Evolutionary conservation across 306 rosid species (phyloP).

Genomic region (Ceratonia siliqua): DNA sequence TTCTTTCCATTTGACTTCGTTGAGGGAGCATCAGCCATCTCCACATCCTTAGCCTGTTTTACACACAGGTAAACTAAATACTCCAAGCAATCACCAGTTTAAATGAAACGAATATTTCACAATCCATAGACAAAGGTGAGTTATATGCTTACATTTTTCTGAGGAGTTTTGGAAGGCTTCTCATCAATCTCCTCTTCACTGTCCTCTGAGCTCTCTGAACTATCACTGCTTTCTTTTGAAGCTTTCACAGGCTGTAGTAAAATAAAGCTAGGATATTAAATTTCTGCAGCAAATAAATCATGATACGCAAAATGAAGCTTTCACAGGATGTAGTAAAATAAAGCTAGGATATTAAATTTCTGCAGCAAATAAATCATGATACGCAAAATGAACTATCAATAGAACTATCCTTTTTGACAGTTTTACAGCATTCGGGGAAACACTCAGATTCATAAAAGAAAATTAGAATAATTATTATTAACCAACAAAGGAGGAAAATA

Average conservation of each 20-base stretch:
- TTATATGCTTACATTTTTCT: constrained; percentile 42
- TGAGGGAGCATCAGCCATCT: constrained; percentile 69
- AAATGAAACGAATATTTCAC: not conserved
- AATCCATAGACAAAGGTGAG: not conserved
- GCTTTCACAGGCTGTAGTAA: not conserved
- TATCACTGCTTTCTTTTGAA: not conserved
- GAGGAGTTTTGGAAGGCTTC: constrained; percentile 50
- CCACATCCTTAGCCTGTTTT: constrained; percentile 57
- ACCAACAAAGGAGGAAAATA: not conserved
- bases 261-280: not conserved
- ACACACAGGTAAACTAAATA: not conserved
- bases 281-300: not conserved
- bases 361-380: not conserved
- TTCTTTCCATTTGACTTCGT: constrained; percentile 40
- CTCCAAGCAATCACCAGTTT: not conserved
- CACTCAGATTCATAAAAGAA: constrained; percentile 13
- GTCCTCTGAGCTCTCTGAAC: constrained; percentile 42
- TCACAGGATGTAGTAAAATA: not conserved
- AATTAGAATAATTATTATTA: not conserved
- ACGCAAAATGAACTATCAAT: constrained; percentile 24
- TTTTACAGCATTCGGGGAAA: constrained; percentile 23
- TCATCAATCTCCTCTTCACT: constrained; percentile 47
- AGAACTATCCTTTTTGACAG: constrained; percentile 29
- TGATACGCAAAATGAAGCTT: not conserved
- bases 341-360: not conserved